phyloP scores from a whole-genome alignment of 495 filamentous ascomycete species.

The Neurospora sp. region DNA sequence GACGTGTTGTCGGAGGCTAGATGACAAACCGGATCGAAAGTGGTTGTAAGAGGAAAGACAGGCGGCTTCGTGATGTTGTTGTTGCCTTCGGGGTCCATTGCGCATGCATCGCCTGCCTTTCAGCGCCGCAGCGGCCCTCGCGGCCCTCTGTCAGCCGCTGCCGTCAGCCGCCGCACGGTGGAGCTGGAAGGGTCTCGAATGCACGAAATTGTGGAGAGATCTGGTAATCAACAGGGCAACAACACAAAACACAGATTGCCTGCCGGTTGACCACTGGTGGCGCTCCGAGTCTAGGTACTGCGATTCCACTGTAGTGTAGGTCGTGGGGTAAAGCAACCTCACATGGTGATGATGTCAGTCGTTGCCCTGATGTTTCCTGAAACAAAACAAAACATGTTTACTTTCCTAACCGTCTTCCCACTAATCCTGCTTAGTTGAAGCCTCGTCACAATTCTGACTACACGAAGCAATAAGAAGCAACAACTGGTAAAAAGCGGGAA shows the following conservation, averaged over 20 bases:
- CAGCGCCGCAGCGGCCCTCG: neutral
- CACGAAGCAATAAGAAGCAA: too few species aligned
- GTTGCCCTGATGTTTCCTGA: neutral
- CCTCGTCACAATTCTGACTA: too few species aligned
- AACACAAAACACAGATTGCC: neutral
- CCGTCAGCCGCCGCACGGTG: neutral
- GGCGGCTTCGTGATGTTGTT: neutral
- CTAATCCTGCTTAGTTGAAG: neutral
- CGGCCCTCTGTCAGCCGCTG: neutral
- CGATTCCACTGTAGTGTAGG: neutral
- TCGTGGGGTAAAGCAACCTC: neutral
- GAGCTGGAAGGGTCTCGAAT: neutral
- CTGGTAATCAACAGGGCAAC: neutral
- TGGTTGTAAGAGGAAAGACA: neutral
- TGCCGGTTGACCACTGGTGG: neutral
- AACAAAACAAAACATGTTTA: neutral
- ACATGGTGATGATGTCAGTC: neutral
- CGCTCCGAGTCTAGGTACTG: neutral
- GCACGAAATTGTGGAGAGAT: neutral
- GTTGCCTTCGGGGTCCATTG: neutral
- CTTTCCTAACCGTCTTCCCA: neutral
- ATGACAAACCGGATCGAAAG: neutral
- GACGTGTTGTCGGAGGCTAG: neutral
- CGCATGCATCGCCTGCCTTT: neutral
- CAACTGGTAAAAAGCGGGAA: neutral